These are phyloP conservation scores for Teunomyces cretensis DNA, from an alignment of 805 yeast genomes.

Conservation along the genomic window DNA sequence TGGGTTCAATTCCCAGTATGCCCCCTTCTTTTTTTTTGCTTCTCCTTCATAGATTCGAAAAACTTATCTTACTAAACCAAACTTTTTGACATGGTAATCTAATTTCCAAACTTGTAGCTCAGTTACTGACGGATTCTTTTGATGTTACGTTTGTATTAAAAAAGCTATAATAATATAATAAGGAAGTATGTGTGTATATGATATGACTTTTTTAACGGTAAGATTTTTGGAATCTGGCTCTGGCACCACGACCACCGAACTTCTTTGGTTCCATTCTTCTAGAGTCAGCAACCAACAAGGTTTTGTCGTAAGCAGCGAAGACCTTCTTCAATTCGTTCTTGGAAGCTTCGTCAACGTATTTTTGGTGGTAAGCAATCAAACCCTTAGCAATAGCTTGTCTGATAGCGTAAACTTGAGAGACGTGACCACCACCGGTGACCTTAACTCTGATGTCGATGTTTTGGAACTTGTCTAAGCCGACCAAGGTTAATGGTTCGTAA, in stretches of 20 bases:
- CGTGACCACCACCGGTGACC: constrained; percentile 99
- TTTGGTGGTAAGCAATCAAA: constrained; percentile 98
- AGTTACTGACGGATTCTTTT: neutral
- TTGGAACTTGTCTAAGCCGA: constrained; percentile 98
- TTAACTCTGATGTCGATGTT: constrained; percentile 98
- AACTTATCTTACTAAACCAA: no score
- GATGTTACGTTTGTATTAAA: constrained; percentile 9
- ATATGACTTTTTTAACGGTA: constrained; percentile 73
- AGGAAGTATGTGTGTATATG: constrained; percentile 14
- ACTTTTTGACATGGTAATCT: no score
- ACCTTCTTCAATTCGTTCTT: constrained; percentile 99
- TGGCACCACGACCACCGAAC: constrained; percentile 99
- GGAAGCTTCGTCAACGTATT: constrained; percentile 98
- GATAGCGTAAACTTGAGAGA: constrained; percentile 98
- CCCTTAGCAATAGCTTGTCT: constrained; percentile 99
- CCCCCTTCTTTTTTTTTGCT: constrained; percentile 24
- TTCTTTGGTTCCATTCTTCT: constrained; percentile 99
- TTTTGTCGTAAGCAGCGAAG: constrained; percentile 97
- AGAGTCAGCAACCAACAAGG: constrained; percentile 98
- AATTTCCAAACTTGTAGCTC: neutral
- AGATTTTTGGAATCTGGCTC: constrained; percentile 99
- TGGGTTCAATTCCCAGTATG: constrained; percentile 60
- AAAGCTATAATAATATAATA: constrained; percentile 6
- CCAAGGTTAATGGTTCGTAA: constrained; percentile 98
- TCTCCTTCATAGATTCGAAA: no score